phyloP scores from a whole-genome alignment of 1,284 basidiomycete genomes.

The Cryptococcus deneoformans region DNA sequence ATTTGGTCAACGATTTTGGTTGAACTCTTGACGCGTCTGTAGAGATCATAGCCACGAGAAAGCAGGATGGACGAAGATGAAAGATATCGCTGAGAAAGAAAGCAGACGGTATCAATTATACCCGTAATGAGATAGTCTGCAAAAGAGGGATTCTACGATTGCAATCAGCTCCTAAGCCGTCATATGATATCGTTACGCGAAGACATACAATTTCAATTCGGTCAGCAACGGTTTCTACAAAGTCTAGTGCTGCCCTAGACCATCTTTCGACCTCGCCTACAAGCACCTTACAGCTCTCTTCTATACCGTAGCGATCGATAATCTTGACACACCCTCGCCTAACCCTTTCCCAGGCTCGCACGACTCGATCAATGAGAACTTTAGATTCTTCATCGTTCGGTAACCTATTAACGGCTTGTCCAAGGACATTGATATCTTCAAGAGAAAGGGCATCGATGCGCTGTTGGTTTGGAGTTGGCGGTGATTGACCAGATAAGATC shows the following conservation, averaged over 20 bases:
- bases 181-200: background rate
- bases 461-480: background rate
- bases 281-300: background rate
- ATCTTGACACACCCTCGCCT: conserved; percentile 17
- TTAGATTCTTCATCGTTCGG: conserved; percentile 3
- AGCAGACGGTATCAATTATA: conserved; percentile 30
- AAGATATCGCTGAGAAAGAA: background rate
- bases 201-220: conserved; percentile 3
- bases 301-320: background rate
- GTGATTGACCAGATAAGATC: background rate
- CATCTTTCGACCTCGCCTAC: conserved; percentile 1
- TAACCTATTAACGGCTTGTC: conserved; percentile 11
- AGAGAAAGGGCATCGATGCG: background rate
- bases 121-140: conserved; percentile 17
- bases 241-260: conserved; percentile 1
- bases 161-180: background rate
- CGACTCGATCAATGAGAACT: conserved; percentile 15
- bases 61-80: background rate
- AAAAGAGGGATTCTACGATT: conserved; percentile 2
- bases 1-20: background rate
- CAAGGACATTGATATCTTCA: conserved; percentile 2
- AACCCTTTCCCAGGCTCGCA: conserved; percentile 13
- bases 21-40: background rate
- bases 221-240: conserved; percentile 3
- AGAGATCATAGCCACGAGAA: background rate